A percentile compares a stretch with the other conserved stretches of the same genome.
Evolutionary conservation across 805 yeast genomes (phyloP).

Genomic region (Candida nanaspora): DNA sequence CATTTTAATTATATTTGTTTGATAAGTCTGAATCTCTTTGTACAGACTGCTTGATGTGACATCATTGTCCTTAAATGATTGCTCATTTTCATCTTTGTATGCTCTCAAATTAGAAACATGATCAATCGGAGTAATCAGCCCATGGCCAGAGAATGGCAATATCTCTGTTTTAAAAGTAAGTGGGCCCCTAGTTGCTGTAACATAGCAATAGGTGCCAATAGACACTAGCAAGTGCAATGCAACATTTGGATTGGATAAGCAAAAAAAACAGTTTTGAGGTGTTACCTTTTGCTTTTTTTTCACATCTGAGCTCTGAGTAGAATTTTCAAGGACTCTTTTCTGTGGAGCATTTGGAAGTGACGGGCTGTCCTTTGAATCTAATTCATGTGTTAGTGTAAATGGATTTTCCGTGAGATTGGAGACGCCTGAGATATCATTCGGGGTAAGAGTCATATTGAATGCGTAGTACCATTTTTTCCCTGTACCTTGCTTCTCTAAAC

Average conservation of each 20-base stretch:
- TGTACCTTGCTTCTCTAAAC: slow-evolving; percentile 53
- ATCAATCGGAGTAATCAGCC: slow-evolving; percentile 69
- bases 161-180: slow-evolving; percentile 43
- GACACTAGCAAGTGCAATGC: slow-evolving; percentile 77
- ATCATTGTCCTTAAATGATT: slow-evolving; percentile 8
- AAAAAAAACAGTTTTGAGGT: slow-evolving; percentile 71
- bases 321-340: no score
- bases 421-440: slow-evolving; percentile 3
- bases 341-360: no score
- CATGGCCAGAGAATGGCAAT: slow-evolving; percentile 68
- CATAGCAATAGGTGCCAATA: slow-evolving; percentile 57
- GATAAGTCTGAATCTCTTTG: slow-evolving; percentile 41
- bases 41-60: slow-evolving; percentile 26
- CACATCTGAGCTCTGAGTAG: neutral
- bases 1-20: slow-evolving; percentile 42
- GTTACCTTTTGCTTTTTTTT: slow-evolving; percentile 29
- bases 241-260: slow-evolving; percentile 70
- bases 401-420: neutral
- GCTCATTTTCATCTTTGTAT: slow-evolving; percentile 19
- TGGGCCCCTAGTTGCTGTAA: slow-evolving; percentile 86
- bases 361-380: no score
- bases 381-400: neutral
- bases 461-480: slow-evolving; percentile 72
- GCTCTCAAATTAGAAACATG: slow-evolving; percentile 45
- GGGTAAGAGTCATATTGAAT: slow-evolving; percentile 35